phyloP scores from a whole-genome alignment of 306 rosid species.

The Quercus cerris region DNA sequence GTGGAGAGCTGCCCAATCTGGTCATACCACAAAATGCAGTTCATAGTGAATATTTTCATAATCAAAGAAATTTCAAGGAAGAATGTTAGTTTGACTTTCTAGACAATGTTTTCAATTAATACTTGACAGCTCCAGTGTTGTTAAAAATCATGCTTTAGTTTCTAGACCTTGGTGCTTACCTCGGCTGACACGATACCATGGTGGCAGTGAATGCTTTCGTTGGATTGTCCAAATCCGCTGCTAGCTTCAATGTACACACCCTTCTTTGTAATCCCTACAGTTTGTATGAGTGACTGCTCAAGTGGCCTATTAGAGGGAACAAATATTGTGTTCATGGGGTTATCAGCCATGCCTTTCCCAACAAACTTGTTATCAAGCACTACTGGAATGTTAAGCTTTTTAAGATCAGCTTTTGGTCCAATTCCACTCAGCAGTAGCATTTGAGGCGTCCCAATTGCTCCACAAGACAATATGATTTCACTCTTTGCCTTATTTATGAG shows the following conservation, averaged over 20 bases:
- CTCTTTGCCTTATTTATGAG: slow-evolving; percentile 39
- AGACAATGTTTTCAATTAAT: neutral
- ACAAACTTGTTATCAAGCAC: slow-evolving; percentile 62
- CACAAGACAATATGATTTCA: slow-evolving; percentile 76
- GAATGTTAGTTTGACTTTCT: neutral
- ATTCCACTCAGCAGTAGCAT: slow-evolving; percentile 84
- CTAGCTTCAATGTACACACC: slow-evolving; percentile 91
- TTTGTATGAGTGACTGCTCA: slow-evolving; percentile 66
- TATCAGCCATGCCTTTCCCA: slow-evolving; percentile 91
- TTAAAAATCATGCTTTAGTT: neutral
- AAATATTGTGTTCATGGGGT: slow-evolving; percentile 86
- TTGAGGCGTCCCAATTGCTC: slow-evolving; percentile 91
- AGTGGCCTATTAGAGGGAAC: slow-evolving; percentile 59
- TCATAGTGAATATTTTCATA: neutral
- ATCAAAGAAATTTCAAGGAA: neutral
- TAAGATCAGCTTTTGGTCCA: slow-evolving; percentile 71
- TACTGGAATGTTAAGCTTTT: slow-evolving; percentile 59
- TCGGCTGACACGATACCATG: slow-evolving; percentile 94
- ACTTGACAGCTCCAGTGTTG: neutral
- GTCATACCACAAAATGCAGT: neutral
- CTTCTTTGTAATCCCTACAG: slow-evolving; percentile 81
- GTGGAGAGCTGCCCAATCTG: slow-evolving; percentile 97
- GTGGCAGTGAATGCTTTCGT: slow-evolving; percentile 79
- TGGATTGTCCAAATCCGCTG: slow-evolving; percentile 84
- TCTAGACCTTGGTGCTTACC: slow-evolving; percentile 45